Base-by-base conservation (phyloP, 2,329 filamentous ascomycete genomes). In the Pseudocercospora crystallina region DNA sequence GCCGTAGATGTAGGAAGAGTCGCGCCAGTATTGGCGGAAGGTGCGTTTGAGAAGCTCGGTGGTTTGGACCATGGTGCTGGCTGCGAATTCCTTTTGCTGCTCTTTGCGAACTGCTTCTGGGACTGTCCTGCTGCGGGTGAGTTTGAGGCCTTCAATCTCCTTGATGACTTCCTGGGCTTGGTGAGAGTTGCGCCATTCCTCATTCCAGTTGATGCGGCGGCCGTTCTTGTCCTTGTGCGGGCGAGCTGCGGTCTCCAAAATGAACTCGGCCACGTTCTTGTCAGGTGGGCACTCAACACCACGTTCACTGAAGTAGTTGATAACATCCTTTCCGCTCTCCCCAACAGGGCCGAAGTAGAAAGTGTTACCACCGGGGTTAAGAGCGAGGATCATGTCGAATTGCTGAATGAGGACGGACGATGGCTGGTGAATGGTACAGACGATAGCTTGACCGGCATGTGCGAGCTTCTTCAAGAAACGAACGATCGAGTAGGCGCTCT, bases 301-400 rank as follows among this genome's bases (percentile, higher is more conserved):
- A 31, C 84, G 78, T 14, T 83, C 76, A 2, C 76, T 79, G 56
- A 89, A 89, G 69, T 89, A 89, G 33, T 85, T 77, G 60, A 84
- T 79, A 1, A 89, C 81, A 11, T 79, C 78, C 3, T 76, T 71
- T 5, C 85, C 85, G 36, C 84, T 81, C n/a, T 84, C 75, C 47
- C 86, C 86, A 10, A 89, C 81, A 0, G 83, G 80, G 0, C 86
- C 86, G 51, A 89, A 89, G 69, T 89, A 90, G 68, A 87, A 86
- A 0, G 82, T 84, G 63, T 86, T 85, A 14, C 84, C 85, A 12
- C 83, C 84, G 0, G 79, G 83, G 60, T 86, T 85, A 30, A 89
- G 74, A 2, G 83, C 82, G 1, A 89, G 76, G 13, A 89, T 81
- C 79, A 86, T 86, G 65, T 89, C 85, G 68, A 89, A 89, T 62